Evolutionary conservation across 2,329 filamentous ascomycete genomes (phyloP).

Genomic region (Massarina eburnea): DNA sequence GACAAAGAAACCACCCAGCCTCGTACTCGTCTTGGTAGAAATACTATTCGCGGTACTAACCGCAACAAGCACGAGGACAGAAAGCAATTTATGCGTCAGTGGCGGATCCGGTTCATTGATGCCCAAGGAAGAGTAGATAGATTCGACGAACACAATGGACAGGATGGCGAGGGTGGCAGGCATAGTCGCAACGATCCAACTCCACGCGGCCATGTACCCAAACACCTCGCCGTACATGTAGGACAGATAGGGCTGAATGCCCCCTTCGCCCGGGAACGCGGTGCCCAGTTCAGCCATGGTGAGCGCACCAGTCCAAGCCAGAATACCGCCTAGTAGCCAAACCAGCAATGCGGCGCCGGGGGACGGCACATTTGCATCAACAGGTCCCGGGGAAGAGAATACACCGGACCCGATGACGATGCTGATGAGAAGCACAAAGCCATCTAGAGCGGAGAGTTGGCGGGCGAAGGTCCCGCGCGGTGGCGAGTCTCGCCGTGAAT

Average conservation of each 20-base stretch:
- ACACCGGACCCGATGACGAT: constrained; percentile 68
- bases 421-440: constrained; percentile 63
- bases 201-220: constrained; percentile 66
- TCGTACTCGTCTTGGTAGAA: constrained; percentile 46
- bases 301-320: constrained; percentile 65
- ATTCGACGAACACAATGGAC: constrained; percentile 61
- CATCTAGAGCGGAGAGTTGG: constrained; percentile 34
- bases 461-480: constrained; percentile 35
- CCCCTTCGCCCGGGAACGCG: constrained; percentile 65
- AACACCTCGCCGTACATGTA: constrained; percentile 63
- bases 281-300: constrained; percentile 67
- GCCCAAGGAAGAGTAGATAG: constrained; percentile 53
- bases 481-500: constrained; percentile 10
- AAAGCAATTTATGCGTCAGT: constrained; percentile 44
- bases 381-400: constrained; percentile 65
- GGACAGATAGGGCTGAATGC: constrained; percentile 64
- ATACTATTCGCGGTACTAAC: constrained; percentile 48
- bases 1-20: constrained; percentile 42
- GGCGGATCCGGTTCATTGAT: constrained; percentile 58
- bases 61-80: constrained; percentile 40
- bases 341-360: constrained; percentile 60
- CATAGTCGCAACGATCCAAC: constrained; percentile 67
- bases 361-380: constrained; percentile 66
- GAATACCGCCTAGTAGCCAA: constrained; percentile 63
- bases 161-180: constrained; percentile 66